phyloP scores from a whole-genome alignment of 257 asterid genomes.

The Solanum pennellii region DNA sequence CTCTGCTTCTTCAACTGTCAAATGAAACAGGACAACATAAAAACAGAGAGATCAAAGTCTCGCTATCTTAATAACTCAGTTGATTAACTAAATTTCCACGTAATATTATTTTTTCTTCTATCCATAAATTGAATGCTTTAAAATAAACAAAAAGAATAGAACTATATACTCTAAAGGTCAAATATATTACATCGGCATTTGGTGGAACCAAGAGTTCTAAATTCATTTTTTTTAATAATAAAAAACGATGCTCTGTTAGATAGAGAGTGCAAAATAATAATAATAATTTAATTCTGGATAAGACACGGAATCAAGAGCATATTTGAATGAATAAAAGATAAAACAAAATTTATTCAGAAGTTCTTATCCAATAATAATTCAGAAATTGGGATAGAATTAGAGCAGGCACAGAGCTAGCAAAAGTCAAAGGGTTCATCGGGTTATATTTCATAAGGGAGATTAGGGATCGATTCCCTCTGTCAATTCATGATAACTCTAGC shows the following conservation, averaged over 20 bases:
- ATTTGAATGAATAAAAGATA: neutral
- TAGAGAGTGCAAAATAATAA: neutral
- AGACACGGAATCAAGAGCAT: neutral
- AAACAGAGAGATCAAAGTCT: neutral
- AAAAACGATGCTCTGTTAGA: neutral
- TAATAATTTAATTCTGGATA: neutral
- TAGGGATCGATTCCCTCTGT: neutral
- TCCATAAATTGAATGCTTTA: neutral
- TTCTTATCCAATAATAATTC: neutral
- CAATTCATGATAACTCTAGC: neutral
- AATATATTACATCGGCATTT: neutral
- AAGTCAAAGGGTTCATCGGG: too few relatives aligned
- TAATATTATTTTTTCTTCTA: neutral
- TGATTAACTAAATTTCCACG: too few relatives aligned
- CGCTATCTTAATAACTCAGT: too few relatives aligned
- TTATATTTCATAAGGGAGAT: accelerated
- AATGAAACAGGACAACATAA: neutral
- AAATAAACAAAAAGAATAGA: neutral
- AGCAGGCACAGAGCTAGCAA: neutral
- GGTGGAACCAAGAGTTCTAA: neutral
- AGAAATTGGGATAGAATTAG: neutral
- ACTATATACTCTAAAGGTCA: neutral
- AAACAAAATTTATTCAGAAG: neutral
- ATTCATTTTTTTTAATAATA: neutral
- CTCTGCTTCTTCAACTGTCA: neutral